A percentile compares a stretch with the other conserved stretches of the same genome.
Conservation (phyloP, 2,329 filamentous ascomycete species). For the Colletotrichum incanum region DNA sequence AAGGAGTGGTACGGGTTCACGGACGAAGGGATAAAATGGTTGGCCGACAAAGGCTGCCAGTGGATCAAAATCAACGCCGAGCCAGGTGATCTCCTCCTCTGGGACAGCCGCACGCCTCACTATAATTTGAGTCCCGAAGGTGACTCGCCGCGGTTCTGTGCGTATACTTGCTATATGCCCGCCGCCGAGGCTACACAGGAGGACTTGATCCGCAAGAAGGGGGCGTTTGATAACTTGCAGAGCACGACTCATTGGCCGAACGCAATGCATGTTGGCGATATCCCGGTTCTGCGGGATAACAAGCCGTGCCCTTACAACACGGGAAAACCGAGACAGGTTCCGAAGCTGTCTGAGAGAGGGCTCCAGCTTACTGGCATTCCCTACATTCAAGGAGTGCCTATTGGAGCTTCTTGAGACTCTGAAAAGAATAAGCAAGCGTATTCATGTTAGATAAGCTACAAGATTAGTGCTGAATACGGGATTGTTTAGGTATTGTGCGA, state of each 20-base stretch:
- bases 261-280: conserved; percentile 28
- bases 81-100: conserved; percentile 55
- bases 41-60: conserved; percentile 40
- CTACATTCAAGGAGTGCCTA: conserved; percentile 20
- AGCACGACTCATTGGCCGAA: conserved; percentile 53
- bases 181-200: conserved; percentile 44
- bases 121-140: conserved; percentile 41
- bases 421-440: no score
- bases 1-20: conserved; percentile 44
- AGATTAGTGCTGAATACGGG: not conserved
- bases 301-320: conserved; percentile 30
- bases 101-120: conserved; percentile 48
- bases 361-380: conserved; percentile 24
- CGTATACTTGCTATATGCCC: conserved; percentile 47
- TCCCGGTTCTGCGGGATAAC: conserved; percentile 17
- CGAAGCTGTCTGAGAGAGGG: conserved; percentile 44
- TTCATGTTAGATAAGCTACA: not conserved
- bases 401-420: not conserved
- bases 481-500: not conserved
- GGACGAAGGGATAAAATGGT: conserved; percentile 43
- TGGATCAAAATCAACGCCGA: conserved; percentile 51
- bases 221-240: conserved; percentile 46
- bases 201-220: conserved; percentile 41
- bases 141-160: conserved; percentile 43
- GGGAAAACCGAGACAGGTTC: conserved; percentile 45